phyloP scores from a whole-genome alignment of 2,329 filamentous ascomycete genomes.

The Talaromyces sp. region DNA sequence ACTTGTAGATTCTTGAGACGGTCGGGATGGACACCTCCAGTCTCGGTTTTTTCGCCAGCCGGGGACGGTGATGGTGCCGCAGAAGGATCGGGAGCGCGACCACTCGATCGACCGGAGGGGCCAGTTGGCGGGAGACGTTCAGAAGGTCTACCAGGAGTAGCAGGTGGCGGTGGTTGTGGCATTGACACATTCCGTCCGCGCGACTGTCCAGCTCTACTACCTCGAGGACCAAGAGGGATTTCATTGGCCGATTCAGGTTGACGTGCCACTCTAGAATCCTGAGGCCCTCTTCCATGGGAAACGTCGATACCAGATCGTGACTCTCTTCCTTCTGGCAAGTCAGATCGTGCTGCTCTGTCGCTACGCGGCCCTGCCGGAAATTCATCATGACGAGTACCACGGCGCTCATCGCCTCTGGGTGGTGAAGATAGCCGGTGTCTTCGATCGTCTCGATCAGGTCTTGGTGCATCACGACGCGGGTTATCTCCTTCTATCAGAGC shows the following conservation, averaged over 20 bases:
- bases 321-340: constrained; percentile 37
- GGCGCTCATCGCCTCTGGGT: constrained; percentile 13
- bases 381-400: constrained; percentile 37
- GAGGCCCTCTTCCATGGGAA: constrained; percentile 46
- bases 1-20: constrained; percentile 46
- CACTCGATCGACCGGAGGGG: constrained; percentile 38
- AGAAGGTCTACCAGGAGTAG: constrained; percentile 21
- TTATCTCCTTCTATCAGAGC: constrained; percentile 24
- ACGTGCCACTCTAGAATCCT: constrained; percentile 37
- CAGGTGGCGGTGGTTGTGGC: constrained; percentile 25
- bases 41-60: constrained; percentile 33
- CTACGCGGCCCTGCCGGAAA: constrained; percentile 54
- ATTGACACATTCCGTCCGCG: constrained; percentile 40
- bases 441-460: constrained; percentile 35
- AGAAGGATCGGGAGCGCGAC: constrained; percentile 27
- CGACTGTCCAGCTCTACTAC: constrained; percentile 26
- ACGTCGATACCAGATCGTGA: constrained; percentile 39
- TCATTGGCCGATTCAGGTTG: constrained; percentile 39
- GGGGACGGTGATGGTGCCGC: constrained; percentile 33
- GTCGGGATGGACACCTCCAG: constrained; percentile 53
- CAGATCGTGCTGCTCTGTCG: constrained; percentile 33
- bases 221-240: constrained; percentile 54
- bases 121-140: constrained; percentile 46
- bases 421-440: constrained; percentile 24
- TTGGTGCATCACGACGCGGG: constrained; percentile 31